Conservation (phyloP, 2,329 filamentous ascomycete species). For the Diaporthe ilicicola region DNA sequence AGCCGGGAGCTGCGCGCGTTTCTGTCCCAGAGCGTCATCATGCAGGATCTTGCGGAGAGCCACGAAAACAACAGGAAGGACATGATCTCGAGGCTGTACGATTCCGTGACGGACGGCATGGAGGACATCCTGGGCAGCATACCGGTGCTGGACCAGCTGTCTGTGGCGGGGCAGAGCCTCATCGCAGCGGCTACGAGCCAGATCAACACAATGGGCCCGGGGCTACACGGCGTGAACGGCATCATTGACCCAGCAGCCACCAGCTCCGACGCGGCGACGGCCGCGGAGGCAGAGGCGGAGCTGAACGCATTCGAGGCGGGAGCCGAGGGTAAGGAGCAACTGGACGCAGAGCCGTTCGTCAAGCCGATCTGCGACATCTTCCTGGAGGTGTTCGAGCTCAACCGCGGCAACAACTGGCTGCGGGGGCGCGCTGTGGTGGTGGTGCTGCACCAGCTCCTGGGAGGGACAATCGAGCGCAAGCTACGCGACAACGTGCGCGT, state of each 20-base stretch:
- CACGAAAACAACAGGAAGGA: conserved; percentile 76
- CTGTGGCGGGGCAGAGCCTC: conserved; percentile 89
- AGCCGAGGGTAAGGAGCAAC: conserved; percentile 77
- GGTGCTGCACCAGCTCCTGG: conserved; percentile 92
- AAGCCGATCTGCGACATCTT: conserved; percentile 99
- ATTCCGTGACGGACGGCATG: conserved; percentile 96
- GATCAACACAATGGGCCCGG: conserved; percentile 56
- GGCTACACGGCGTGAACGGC: conserved; percentile 4
- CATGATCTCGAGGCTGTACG: conserved; percentile 94
- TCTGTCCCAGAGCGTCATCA: conserved; percentile 85
- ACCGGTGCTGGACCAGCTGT: conserved; percentile 92
- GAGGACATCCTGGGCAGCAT: conserved; percentile 98
- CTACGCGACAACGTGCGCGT: conserved; percentile 84
- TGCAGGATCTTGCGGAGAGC: conserved; percentile 65
- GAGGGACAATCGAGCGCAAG: conserved; percentile 95
- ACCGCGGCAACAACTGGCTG: conserved; percentile 96
- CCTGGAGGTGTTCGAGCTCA: conserved; percentile 92
- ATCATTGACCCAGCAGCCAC: conserved; percentile 52
- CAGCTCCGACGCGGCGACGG: conserved; percentile 58
- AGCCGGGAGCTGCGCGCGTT: conserved; percentile 93
- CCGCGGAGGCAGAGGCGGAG: conserved; percentile 89
- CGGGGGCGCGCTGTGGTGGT: conserved; percentile 95
- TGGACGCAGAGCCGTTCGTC: conserved; percentile 82
- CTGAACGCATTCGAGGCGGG: conserved; percentile 87
- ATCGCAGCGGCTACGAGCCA: conserved; percentile 78